These are phyloP conservation scores for Priceomyces medius DNA, from an alignment of 805 yeast species.

Conservation along the genomic window DNA sequence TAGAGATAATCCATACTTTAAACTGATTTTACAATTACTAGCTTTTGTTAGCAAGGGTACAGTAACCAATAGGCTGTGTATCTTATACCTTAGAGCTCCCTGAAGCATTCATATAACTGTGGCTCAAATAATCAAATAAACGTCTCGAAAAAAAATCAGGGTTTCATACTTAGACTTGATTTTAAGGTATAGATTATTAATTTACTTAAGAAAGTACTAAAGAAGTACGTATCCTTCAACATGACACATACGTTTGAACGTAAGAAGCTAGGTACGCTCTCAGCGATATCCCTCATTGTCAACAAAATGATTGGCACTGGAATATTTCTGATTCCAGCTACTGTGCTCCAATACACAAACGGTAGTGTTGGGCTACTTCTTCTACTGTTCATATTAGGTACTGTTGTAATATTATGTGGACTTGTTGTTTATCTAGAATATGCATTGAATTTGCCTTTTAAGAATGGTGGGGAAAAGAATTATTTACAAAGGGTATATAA, in stretches of 20 bases:
- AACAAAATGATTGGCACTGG: constrained; percentile 47
- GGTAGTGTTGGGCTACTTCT: constrained; percentile 40
- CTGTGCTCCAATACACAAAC: constrained; percentile 36
- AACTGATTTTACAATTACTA: no score
- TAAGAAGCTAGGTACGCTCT: constrained; percentile 18
- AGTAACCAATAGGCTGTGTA: no score
- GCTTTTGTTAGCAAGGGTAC: no score
- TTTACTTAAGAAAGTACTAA: no score
- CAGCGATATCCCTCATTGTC: constrained; percentile 40
- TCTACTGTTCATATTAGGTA: constrained; percentile 34
- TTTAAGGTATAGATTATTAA: no score
- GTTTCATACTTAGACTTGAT: no score
- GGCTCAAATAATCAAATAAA: no score
- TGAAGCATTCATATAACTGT: no score
- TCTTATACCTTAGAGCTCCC: no score
- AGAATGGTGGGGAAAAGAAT: constrained; percentile 44
- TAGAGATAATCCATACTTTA: no score
- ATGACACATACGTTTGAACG: constrained; percentile 4
- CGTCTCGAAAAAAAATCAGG: no score
- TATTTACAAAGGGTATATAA: constrained; percentile 36
- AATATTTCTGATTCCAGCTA: constrained; percentile 41
- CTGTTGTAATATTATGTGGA: constrained; percentile 37
- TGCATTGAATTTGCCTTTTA: constrained; percentile 40
- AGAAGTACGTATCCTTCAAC: no score
- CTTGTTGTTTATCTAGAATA: constrained; percentile 40